phyloP scores from a whole-genome alignment of 2,329 filamentous ascomycete species.

The Calonectria naviculata region DNA sequence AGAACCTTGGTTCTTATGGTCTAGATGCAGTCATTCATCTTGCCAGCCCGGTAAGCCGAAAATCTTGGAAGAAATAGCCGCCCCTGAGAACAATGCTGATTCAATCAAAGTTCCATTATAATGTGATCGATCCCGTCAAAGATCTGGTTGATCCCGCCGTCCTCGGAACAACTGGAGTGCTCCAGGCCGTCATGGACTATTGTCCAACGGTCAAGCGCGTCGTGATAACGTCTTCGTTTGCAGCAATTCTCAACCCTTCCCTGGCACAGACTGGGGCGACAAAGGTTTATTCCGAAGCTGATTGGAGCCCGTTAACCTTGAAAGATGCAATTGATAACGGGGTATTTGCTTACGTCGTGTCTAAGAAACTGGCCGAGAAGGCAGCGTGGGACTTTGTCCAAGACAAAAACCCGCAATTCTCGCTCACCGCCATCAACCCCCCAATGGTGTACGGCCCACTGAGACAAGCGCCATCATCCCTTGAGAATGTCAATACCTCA shows the following conservation, averaged over 20 bases:
- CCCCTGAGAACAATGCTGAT: no score
- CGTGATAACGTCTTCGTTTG: slow-evolving; percentile 59
- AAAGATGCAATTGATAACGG: slow-evolving; percentile 38
- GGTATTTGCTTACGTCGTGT: slow-evolving; percentile 24
- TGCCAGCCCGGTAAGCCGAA: slow-evolving; percentile 6
- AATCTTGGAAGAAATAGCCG: no score
- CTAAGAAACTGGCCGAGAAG: slow-evolving; percentile 39
- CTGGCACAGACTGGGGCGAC: slow-evolving; percentile 31
- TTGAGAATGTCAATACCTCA: slow-evolving; percentile 37
- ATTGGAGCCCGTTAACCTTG: slow-evolving; percentile 55
- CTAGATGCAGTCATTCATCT: slow-evolving; percentile 14
- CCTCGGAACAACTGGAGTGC: slow-evolving; percentile 6
- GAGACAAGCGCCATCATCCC: slow-evolving; percentile 19
- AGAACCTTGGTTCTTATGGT: not conserved
- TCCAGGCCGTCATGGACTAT: not conserved
- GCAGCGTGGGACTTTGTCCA: slow-evolving; percentile 43
- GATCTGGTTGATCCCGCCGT: slow-evolving; percentile 15
- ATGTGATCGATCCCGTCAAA: not conserved
- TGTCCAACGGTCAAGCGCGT: slow-evolving; percentile 48
- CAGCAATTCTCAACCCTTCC: slow-evolving; percentile 49
- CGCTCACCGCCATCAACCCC: slow-evolving; percentile 38
- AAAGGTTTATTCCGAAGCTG: slow-evolving; percentile 51
- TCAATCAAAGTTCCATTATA: not conserved
- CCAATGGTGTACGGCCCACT: slow-evolving; percentile 42
- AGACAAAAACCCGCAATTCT: slow-evolving; percentile 38